Percentiles rank a stretch among this genome's conserved stretches.
Evolutionary conservation across 306 rosid species (phyloP).

Genomic region (Prunus campanulata): DNA sequence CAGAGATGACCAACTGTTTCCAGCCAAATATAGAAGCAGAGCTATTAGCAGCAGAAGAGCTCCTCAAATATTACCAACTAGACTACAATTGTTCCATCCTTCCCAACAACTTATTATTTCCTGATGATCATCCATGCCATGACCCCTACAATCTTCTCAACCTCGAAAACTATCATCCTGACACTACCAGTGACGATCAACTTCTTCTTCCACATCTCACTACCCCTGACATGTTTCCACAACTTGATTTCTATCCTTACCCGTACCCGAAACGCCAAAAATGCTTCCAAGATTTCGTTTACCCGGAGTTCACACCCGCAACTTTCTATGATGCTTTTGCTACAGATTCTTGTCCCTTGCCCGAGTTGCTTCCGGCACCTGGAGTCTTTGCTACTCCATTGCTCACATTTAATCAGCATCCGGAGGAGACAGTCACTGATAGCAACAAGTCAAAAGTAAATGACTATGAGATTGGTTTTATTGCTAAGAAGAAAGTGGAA

Average conservation of each 20-base stretch:
- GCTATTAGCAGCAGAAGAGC: background rate
- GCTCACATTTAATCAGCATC: background rate
- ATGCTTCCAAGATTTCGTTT: background rate
- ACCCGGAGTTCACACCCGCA: background rate
- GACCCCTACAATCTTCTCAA: background rate
- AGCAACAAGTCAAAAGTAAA: background rate
- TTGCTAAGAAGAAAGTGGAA: conserved; percentile 3
- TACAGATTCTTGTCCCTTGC: background rate
- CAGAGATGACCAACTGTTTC: conserved; percentile 3
- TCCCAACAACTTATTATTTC: background rate
- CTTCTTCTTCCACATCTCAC: background rate
- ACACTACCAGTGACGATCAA: background rate
- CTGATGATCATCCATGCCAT: background rate
- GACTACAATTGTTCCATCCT: background rate
- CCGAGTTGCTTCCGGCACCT: background rate
- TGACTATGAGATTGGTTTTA: background rate
- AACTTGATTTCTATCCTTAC: background rate
- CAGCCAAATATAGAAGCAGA: conserved; percentile 11
- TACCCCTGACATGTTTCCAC: background rate
- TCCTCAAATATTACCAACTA: background rate
- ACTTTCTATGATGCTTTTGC: background rate
- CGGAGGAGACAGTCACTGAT: background rate
- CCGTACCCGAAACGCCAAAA: background rate
- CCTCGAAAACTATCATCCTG: background rate
- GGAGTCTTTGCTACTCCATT: background rate